These are phyloP conservation scores for Saprolegnia parasitica DNA, from an alignment of 352 stramenopile genomes.

Conservation along the genomic window DNA sequence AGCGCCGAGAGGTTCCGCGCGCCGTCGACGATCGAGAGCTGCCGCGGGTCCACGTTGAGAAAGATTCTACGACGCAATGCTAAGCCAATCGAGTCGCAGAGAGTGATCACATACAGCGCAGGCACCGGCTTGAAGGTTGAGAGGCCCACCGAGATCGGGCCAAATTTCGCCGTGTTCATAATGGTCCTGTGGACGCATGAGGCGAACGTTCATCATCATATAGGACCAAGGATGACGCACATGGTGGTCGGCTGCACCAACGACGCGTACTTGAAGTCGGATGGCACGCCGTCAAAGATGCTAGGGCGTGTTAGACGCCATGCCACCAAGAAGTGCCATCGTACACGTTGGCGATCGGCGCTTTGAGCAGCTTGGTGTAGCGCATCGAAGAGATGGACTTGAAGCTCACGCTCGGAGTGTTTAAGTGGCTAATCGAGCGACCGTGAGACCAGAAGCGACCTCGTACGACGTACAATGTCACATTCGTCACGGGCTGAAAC, in stretches of 20 bases:
- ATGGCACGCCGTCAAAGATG: background rate
- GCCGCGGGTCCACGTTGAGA: background rate
- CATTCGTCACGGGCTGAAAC: too few species aligned
- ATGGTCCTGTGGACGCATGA: background rate
- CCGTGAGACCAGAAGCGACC: too few species aligned
- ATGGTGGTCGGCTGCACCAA: background rate
- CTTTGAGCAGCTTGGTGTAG: too few species aligned
- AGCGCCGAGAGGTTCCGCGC: background rate
- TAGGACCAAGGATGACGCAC: background rate
- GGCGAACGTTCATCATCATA: background rate
- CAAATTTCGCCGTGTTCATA: background rate
- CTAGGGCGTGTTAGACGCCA: background rate
- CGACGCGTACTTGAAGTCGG: background rate
- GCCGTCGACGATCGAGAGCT: background rate
- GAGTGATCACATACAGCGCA: background rate
- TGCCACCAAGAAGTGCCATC: background rate
- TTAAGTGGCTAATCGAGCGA: too few species aligned
- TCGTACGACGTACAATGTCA: too few species aligned
- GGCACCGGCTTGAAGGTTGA: background rate
- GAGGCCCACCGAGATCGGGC: background rate
- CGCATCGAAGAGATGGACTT: too few species aligned
- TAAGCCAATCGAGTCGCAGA: background rate
- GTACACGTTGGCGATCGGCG: background rate
- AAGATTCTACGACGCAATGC: background rate
- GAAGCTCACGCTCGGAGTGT: too few species aligned